These are phyloP conservation scores for Pythium dissimile DNA, from an alignment of 352 stramenopile species.

Conservation along the genomic window DNA sequence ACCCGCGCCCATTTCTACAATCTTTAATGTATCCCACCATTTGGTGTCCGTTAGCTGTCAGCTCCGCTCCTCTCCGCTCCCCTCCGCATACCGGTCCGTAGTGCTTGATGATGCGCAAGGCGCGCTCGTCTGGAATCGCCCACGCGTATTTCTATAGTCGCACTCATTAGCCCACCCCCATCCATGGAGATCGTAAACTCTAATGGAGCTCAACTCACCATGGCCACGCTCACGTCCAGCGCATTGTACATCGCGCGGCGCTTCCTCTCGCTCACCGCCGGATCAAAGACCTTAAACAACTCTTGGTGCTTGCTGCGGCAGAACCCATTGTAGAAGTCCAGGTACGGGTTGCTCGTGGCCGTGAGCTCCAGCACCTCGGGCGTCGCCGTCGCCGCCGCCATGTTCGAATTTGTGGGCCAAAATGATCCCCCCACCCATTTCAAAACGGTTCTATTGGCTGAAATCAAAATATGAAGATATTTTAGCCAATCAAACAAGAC, in stretches of 20 bases:
- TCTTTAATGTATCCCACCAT: conserved; percentile 32
- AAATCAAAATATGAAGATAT: neutral
- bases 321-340: conserved; percentile 76
- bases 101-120: conserved; percentile 88
- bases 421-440: neutral
- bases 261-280: conserved; percentile 58
- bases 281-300: conserved; percentile 71
- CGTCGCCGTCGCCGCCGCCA: conserved; percentile 10
- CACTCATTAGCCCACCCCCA: no score
- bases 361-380: conserved; percentile 44
- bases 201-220: conserved; percentile 42
- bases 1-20: conserved; percentile 90
- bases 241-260: conserved; percentile 65
- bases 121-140: conserved; percentile 88
- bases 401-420: neutral
- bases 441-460: neutral
- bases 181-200: no score
- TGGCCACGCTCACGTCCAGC: conserved; percentile 75
- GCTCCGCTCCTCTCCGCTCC: neutral
- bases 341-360: conserved; percentile 72
- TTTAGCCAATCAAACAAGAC: neutral
- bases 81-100: conserved; percentile 69
- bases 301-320: conserved; percentile 51
- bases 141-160: conserved; percentile 83
- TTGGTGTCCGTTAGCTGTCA: neutral